These are phyloP conservation scores for Pisolithus tinctorius DNA, from an alignment of 768 basidiomycete species.

Conservation along the genomic window DNA sequence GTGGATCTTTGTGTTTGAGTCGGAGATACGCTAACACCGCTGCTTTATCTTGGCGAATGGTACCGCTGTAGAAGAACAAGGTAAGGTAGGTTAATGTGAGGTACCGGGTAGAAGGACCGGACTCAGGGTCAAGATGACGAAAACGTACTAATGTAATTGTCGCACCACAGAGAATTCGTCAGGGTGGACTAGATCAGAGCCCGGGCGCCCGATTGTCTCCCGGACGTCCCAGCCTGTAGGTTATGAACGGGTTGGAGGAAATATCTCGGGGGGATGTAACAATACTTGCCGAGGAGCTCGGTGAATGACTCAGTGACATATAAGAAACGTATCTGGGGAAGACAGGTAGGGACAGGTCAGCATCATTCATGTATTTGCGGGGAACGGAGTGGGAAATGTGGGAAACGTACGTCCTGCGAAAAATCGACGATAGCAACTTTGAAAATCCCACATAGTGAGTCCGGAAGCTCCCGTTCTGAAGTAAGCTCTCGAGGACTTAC, in stretches of 20 bases:
- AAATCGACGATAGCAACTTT: slow-evolving; percentile 79
- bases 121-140: background rate
- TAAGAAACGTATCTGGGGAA: slow-evolving; percentile 53
- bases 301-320: slow-evolving; percentile 61
- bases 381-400: background rate
- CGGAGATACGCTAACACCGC: slow-evolving; percentile 74
- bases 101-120: background rate
- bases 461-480: background rate
- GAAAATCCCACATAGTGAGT: slow-evolving; percentile 5
- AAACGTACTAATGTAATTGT: slow-evolving; percentile 59
- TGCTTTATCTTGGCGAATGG: slow-evolving; percentile 72
- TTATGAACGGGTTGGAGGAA: background rate
- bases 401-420: slow-evolving; percentile 51
- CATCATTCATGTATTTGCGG: background rate
- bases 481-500: slow-evolving; percentile 36
- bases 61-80: slow-evolving; percentile 42
- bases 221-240: slow-evolving; percentile 61
- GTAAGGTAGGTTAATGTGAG: background rate
- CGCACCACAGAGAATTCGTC: slow-evolving; percentile 67
- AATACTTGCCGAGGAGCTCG: slow-evolving; percentile 50
- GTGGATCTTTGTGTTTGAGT: slow-evolving; percentile 72
- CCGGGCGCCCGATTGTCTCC: slow-evolving; percentile 63
- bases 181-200: slow-evolving; percentile 73
- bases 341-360: slow-evolving; percentile 1
- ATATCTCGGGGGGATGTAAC: background rate